Conservation (phyloP, 2,329 filamentous ascomycete species). For the Seiridium cupressi region DNA sequence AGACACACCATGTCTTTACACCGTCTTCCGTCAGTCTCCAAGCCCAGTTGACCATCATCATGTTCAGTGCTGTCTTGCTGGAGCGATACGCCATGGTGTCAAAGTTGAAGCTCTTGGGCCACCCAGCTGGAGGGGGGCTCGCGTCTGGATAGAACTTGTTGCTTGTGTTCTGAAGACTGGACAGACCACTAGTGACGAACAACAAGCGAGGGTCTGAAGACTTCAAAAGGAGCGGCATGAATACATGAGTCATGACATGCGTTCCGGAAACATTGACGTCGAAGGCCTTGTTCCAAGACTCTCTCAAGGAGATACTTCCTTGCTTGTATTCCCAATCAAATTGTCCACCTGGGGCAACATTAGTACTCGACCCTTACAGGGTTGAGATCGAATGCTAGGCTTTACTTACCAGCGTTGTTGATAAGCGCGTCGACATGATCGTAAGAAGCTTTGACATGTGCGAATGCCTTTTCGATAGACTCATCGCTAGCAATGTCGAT, state of each 20-base stretch:
- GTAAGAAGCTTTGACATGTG: slow-evolving; percentile 37
- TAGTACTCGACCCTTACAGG: slow-evolving; percentile 13
- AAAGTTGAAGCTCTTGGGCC: slow-evolving; percentile 34
- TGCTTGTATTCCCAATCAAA: slow-evolving; percentile 31
- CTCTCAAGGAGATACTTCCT: slow-evolving; percentile 29
- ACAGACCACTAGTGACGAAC: slow-evolving; percentile 46
- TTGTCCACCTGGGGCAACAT: slow-evolving; percentile 24
- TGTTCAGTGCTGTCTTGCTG: slow-evolving; percentile 43
- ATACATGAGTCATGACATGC: slow-evolving; percentile 35
- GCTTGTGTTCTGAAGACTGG: slow-evolving; percentile 27
- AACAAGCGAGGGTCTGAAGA: slow-evolving; percentile 43
- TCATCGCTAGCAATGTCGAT: slow-evolving; percentile 53
- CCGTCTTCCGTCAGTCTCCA: slow-evolving; percentile 43
- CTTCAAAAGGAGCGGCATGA: slow-evolving; percentile 44
- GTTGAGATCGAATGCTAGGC: no score
- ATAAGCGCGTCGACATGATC: slow-evolving; percentile 51
- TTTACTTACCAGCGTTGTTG: slow-evolving; percentile 51
- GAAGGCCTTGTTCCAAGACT: slow-evolving; percentile 43
- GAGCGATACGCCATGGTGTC: slow-evolving; percentile 30
- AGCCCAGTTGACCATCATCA: slow-evolving; percentile 45
- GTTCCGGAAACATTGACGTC: slow-evolving; percentile 50
- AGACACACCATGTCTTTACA: slow-evolving; percentile 39
- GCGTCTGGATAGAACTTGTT: slow-evolving; percentile 11
- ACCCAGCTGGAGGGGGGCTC: slow-evolving; percentile 26
- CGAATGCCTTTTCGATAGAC: slow-evolving; percentile 46